phyloP scores from a whole-genome alignment of 768 basidiomycete species.

The Mycena kentingensis region DNA sequence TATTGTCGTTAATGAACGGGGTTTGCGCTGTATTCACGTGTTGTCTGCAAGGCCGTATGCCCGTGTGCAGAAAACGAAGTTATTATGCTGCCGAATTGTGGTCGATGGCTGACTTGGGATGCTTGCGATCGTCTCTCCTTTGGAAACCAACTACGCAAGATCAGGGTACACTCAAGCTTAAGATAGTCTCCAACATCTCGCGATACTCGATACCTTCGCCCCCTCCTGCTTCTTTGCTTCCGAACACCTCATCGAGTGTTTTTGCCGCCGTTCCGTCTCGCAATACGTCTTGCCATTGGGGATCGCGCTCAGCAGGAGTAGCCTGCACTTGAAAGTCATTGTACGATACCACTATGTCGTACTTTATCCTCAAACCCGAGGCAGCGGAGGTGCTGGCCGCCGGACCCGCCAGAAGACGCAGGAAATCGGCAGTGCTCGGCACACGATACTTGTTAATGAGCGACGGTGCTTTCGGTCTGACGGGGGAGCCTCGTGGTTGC shows the following conservation, averaged over 20 bases:
- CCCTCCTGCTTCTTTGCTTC: conserved; percentile 16
- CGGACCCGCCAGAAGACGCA: conserved; percentile 25
- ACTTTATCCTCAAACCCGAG: conserved; percentile 31
- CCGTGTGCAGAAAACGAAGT: too few relatives aligned
- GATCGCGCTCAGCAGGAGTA: conserved; percentile 28
- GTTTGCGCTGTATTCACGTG: too few relatives aligned
- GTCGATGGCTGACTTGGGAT: too few relatives aligned
- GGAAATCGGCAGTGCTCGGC: conserved; percentile 29
- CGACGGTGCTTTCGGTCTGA: conserved; percentile 27
- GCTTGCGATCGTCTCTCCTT: too few relatives aligned
- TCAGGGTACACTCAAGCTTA: conserved; percentile 7
- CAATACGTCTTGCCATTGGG: conserved; percentile 32
- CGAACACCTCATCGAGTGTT: conserved; percentile 30
- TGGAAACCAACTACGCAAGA: background rate
- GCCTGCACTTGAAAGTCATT: conserved; percentile 32
- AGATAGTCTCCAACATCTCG: conserved; percentile 23
- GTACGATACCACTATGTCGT: conserved; percentile 36
- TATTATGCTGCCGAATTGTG: too few relatives aligned
- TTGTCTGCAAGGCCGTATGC: too few relatives aligned
- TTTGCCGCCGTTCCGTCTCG: conserved; percentile 29
- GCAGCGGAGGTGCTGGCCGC: conserved; percentile 13
- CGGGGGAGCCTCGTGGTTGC: too few relatives aligned
- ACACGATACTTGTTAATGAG: conserved; percentile 30
- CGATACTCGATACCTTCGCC: conserved; percentile 23
- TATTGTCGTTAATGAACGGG: too few relatives aligned